phyloP scores from a whole-genome alignment of 2,329 filamentous ascomycete genomes.

The Aspergillus ochraceoroseus region DNA sequence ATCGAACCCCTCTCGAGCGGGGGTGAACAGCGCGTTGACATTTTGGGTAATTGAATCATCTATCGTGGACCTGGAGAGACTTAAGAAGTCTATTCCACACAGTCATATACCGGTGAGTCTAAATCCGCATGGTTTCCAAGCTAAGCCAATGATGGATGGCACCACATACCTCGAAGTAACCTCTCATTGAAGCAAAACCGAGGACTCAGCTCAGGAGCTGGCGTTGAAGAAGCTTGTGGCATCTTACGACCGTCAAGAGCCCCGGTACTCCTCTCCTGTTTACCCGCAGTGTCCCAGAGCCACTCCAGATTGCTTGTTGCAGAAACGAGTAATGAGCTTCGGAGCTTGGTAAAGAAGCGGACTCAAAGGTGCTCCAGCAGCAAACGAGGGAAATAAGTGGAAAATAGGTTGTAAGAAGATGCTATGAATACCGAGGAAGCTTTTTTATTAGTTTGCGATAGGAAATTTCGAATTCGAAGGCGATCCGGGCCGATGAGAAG shows the following conservation, averaged over 20 bases:
- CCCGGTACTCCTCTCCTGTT: conserved; percentile 24
- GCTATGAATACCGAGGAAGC: no score
- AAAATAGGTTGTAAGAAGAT: no score
- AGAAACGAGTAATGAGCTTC: neutral
- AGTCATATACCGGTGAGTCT: conserved; percentile 13
- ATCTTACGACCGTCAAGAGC: conserved; percentile 30
- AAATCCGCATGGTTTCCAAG: neutral
- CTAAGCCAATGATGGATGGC: neutral
- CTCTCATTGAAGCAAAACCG: conserved; percentile 74
- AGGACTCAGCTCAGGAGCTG: conserved; percentile 56
- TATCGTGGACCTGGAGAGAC: conserved; percentile 73
- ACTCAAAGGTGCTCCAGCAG: neutral
- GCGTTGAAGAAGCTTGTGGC: conserved; percentile 38
- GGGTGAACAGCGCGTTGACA: conserved; percentile 81
- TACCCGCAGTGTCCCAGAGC: conserved; percentile 34
- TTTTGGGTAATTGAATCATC: conserved; percentile 94
- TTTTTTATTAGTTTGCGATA: no score
- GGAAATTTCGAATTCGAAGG: no score
- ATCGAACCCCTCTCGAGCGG: conserved; percentile 67
- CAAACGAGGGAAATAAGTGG: neutral
- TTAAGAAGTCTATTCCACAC: conserved; percentile 69
- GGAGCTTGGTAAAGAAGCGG: neutral
- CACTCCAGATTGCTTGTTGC: conserved; percentile 37
- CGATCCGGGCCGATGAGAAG: no score
- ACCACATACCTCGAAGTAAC: conserved; percentile 59